These are phyloP conservation scores for Alternaria arborescens DNA, from an alignment of 2,329 filamentous ascomycete genomes.

Conservation along the genomic window DNA sequence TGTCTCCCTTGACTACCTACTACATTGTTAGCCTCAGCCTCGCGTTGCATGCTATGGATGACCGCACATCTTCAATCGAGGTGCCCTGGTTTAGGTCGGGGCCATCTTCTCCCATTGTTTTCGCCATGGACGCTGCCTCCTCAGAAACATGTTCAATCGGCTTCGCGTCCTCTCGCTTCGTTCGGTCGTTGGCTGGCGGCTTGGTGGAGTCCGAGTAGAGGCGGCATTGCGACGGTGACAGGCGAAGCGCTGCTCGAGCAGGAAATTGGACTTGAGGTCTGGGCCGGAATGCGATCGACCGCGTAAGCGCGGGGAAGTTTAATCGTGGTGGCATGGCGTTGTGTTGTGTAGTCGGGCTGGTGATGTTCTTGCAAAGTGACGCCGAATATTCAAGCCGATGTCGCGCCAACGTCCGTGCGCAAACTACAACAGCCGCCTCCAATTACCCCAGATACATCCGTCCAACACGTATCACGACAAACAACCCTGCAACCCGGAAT, in stretches of 20 bases:
- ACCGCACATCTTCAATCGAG: slow-evolving; percentile 69
- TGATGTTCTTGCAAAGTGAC: slow-evolving; percentile 29
- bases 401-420: slow-evolving; percentile 31
- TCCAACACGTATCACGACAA: not conserved
- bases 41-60: not conserved
- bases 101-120: slow-evolving; percentile 64
- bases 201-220: slow-evolving; percentile 44
- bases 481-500: not conserved
- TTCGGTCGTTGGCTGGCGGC: slow-evolving; percentile 40
- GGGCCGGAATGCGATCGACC: slow-evolving; percentile 45
- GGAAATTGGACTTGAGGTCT: slow-evolving; percentile 42
- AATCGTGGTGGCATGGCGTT: slow-evolving; percentile 51
- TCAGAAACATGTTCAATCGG: slow-evolving; percentile 68
- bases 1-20: slow-evolving; percentile 70
- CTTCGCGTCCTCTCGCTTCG: slow-evolving; percentile 44
- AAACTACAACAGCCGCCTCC: slow-evolving; percentile 8
- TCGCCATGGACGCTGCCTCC: slow-evolving; percentile 68
- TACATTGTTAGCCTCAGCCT: slow-evolving; percentile 19
- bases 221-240: slow-evolving; percentile 40
- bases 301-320: slow-evolving; percentile 40
- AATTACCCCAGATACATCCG: not conserved
- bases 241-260: slow-evolving; percentile 29
- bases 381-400: slow-evolving; percentile 20
- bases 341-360: slow-evolving; percentile 24
- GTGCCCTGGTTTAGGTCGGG: slow-evolving; percentile 73